A percentile compares a stretch with the other conserved stretches of the same genome.
Conservation (phyloP, 1,284 basidiomycete genomes). For the Austroboletus olivaceoglutinosus region DNA sequence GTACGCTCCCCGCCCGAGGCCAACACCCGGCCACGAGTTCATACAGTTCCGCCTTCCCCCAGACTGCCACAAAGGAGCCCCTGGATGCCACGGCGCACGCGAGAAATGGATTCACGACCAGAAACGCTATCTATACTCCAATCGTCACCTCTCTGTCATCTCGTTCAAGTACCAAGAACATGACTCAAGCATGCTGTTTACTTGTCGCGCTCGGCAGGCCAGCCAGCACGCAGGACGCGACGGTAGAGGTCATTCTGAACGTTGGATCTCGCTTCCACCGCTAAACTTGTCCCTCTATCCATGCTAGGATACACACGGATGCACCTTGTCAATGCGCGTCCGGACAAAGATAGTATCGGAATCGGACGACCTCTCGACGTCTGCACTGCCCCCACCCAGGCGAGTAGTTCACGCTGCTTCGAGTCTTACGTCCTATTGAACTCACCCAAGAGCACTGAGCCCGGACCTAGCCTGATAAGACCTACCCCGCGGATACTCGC, state of each 20-base stretch:
- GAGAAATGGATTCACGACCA: constrained; percentile 14
- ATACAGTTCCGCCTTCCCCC: constrained; percentile 14
- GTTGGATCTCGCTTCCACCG: background rate
- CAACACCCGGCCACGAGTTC: background rate
- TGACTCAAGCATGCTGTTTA: constrained; percentile 10
- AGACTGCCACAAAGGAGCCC: constrained; percentile 18
- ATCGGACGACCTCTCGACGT: background rate
- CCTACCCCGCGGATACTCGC: background rate
- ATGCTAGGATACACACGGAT: constrained; percentile 1
- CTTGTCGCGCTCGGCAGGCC: constrained; percentile 3
- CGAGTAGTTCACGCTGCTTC: constrained; percentile 10
- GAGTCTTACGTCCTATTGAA: constrained; percentile 4
- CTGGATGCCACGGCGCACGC: constrained; percentile 8
- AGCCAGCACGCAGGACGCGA: background rate
- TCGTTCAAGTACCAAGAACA: constrained; percentile 6
- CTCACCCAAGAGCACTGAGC: constrained; percentile 10
- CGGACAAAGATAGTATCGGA: background rate
- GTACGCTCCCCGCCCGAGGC: background rate
- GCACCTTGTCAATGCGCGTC: background rate
- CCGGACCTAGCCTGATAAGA: constrained; percentile 7
- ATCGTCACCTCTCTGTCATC: constrained; percentile 9
- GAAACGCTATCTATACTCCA: constrained; percentile 5
- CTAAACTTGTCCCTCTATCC: background rate
- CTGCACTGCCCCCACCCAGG: too few relatives aligned
- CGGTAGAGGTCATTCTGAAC: constrained; percentile 10